phyloP scores from a whole-genome alignment of 129 eudicot species.

The Smallanthus sonchifolius region DNA sequence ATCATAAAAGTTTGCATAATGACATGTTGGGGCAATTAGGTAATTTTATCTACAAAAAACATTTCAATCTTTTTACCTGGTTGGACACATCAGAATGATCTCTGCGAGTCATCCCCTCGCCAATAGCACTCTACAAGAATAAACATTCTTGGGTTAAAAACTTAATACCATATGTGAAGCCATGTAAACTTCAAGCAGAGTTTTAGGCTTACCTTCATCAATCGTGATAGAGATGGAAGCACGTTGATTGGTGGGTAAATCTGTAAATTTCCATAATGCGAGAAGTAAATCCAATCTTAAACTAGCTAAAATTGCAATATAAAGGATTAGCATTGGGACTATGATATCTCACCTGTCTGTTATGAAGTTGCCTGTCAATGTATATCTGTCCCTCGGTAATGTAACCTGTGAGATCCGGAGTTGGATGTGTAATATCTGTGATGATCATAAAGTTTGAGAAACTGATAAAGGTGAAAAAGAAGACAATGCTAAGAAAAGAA shows the following conservation, averaged over 20 bases:
- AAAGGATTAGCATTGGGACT: neutral
- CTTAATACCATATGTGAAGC: neutral
- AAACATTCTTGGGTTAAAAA: neutral
- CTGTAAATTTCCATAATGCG: constrained; percentile 36
- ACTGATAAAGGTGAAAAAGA: neutral
- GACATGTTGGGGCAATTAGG: constrained; percentile 1
- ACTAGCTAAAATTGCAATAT: neutral
- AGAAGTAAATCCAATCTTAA: constrained; percentile 1
- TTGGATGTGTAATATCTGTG: constrained; percentile 97
- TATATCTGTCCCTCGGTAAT: constrained; percentile 98
- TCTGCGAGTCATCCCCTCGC: constrained; percentile 98
- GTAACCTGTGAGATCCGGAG: constrained; percentile 99
- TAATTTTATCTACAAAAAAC: neutral
- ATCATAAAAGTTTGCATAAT: neutral
- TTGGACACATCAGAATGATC: constrained; percentile 99
- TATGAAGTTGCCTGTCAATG: constrained; percentile 89
- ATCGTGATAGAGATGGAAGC: constrained; percentile 96
- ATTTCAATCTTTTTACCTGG: constrained; percentile 46
- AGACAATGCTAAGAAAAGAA: neutral
- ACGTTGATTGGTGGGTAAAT: constrained; percentile 97
- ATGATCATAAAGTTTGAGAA: constrained; percentile 2
- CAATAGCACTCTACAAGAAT: constrained; percentile 90
- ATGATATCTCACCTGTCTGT: constrained; percentile 64
- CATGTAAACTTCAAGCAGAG: neutral
- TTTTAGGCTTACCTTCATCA: constrained; percentile 70